A percentile compares a stretch with the other conserved stretches of the same genome.
Conservation (phyloP, 2,329 filamentous ascomycete genomes). For the Aspergillus caelatus region DNA sequence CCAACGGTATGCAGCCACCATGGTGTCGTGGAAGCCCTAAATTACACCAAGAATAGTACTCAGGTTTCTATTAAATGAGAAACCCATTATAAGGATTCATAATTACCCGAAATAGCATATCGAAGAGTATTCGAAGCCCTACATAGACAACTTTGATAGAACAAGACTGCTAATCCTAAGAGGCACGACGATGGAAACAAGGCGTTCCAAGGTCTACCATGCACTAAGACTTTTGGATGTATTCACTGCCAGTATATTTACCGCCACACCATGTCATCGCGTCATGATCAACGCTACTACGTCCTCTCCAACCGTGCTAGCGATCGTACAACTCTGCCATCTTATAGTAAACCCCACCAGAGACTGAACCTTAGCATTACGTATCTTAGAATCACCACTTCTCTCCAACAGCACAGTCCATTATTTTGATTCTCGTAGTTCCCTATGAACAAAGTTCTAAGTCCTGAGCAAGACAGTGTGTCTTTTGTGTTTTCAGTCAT, state of each 20-base stretch:
- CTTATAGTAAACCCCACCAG: no score
- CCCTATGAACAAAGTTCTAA: not conserved
- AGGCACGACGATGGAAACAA: no score
- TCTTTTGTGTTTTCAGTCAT: not conserved
- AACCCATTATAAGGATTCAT: not conserved
- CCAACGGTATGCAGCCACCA: not conserved
- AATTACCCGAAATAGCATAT: not conserved
- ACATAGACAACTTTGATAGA: not conserved
- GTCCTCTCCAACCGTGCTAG: not conserved
- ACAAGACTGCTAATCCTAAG: not conserved
- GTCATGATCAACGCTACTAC: not conserved
- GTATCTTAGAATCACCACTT: no score
- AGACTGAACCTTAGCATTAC: no score
- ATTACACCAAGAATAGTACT: not conserved
- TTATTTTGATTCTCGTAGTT: no score
- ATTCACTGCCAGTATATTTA: not conserved
- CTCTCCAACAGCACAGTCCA: no score
- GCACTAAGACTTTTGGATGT: not conserved
- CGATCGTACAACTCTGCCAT: no score
- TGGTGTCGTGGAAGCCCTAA: not conserved
- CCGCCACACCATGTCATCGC: not conserved
- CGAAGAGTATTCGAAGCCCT: not conserved
- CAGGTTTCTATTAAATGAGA: accelerated
- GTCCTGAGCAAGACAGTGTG: not conserved
- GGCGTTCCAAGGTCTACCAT: no score